phyloP scores from a whole-genome alignment of 169 alveolate species.

The Plasmodium vivax region DNA sequence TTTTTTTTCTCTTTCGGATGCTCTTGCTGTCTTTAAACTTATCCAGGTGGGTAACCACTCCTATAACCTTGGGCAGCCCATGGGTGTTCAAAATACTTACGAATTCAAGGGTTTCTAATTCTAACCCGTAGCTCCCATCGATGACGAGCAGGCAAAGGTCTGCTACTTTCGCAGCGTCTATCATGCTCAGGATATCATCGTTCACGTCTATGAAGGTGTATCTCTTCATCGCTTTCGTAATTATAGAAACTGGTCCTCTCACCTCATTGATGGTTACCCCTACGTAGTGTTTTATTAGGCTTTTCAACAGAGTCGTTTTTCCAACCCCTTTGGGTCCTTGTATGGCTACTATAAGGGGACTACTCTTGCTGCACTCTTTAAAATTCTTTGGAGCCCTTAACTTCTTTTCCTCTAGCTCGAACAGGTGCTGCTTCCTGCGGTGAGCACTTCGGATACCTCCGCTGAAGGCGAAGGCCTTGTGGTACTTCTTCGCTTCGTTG shows the following conservation, averaged over 20 bases:
- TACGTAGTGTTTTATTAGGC: conserved; percentile 96
- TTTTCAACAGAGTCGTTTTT: conserved; percentile 96
- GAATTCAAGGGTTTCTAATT: conserved; percentile 99
- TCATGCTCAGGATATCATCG: conserved; percentile 95
- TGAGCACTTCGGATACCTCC: conserved; percentile 94
- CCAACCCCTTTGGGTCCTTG: conserved; percentile 97
- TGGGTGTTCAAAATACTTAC: conserved; percentile 94
- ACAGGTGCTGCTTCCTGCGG: conserved; percentile 90
- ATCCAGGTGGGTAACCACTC: conserved; percentile 98
- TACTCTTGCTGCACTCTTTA: conserved; percentile 89
- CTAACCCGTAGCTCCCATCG: conserved; percentile 97
- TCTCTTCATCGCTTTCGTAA: conserved; percentile 94
- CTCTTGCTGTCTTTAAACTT: conserved; percentile 93
- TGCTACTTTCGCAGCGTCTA: conserved; percentile 98
- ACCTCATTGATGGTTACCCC: conserved; percentile 84
- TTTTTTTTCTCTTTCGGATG: conserved; percentile 94
- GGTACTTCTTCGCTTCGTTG: conserved; percentile 80
- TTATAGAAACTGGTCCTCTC: conserved; percentile 95
- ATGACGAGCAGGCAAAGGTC: conserved; percentile 96
- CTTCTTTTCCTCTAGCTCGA: conserved; percentile 89
- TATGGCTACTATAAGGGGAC: conserved; percentile 93
- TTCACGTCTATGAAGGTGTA: conserved; percentile 97
- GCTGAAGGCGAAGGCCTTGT: conserved; percentile 94
- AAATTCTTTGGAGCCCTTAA: conserved; percentile 85
- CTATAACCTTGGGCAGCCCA: conserved; percentile 95